These are phyloP conservation scores for Beauveria brongniartii DNA, from an alignment of 2,329 filamentous ascomycete genomes.

Conservation along the genomic window DNA sequence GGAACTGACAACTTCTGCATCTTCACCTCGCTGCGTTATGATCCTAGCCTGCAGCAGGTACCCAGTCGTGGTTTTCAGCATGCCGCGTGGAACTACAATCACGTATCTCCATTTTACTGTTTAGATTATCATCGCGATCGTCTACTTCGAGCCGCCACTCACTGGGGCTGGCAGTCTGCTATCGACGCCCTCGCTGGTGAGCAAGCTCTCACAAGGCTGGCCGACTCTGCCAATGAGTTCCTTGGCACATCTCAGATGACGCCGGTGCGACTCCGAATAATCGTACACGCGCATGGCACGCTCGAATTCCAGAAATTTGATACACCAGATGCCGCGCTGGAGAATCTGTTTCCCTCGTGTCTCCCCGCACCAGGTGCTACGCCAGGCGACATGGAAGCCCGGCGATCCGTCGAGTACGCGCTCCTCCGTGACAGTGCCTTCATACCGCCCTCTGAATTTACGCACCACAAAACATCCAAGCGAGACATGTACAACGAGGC, in stretches of 20 bases:
- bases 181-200: conserved; percentile 36
- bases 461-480: conserved; percentile 77
- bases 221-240: conserved; percentile 22
- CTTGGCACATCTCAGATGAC: conserved; percentile 26
- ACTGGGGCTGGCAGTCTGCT: conserved; percentile 48
- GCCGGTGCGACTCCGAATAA: conserved; percentile 45
- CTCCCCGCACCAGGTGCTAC: conserved; percentile 38
- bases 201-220: conserved; percentile 35
- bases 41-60: conserved; percentile 45
- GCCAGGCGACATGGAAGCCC: conserved; percentile 17
- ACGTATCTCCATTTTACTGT: conserved; percentile 65
- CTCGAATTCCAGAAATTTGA: conserved; percentile 34
- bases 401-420: conserved; percentile 27
- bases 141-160: conserved; percentile 53
- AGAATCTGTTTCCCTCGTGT: conserved; percentile 48
- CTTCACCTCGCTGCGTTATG: conserved; percentile 66
- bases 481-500: conserved; percentile 65
- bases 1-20: conserved; percentile 44
- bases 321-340: conserved; percentile 31
- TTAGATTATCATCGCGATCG: conserved; percentile 71
- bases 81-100: conserved; percentile 44
- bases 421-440: conserved; percentile 35
- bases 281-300: conserved; percentile 41
- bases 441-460: conserved; percentile 53
- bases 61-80: conserved; percentile 29